phyloP scores from a whole-genome alignment of 2,329 filamentous ascomycete species.

The Fusarium chlamydosporum region DNA sequence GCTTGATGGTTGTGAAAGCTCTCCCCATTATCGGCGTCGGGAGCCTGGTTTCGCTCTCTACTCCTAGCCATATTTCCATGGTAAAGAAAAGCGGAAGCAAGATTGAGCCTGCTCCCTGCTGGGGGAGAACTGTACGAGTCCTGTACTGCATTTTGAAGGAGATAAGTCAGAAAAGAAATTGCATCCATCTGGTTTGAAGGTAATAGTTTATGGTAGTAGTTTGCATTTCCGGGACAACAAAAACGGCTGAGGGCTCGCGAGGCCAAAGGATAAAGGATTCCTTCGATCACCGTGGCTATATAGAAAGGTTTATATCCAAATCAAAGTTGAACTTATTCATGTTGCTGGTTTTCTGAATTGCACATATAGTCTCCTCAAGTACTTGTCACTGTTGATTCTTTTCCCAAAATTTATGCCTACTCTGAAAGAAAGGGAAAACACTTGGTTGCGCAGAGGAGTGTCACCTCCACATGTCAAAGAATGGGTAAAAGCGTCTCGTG shows the following conservation, averaged over 20 bases:
- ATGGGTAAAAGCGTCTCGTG: no score
- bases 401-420: no score
- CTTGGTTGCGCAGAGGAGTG: not conserved
- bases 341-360: not conserved
- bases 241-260: slow-evolving; percentile 23
- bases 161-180: slow-evolving; percentile 29
- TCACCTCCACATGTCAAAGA: not conserved
- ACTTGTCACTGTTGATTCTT: not conserved
- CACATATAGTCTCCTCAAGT: not conserved
- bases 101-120: slow-evolving; percentile 16
- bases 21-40: slow-evolving; percentile 21
- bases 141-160: slow-evolving; percentile 15
- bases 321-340: slow-evolving; percentile 21
- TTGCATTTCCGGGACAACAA: slow-evolving; percentile 30
- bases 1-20: slow-evolving; percentile 1
- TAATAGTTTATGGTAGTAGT: slow-evolving; percentile 26
- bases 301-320: slow-evolving; percentile 28
- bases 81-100: slow-evolving; percentile 4
- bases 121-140: slow-evolving; percentile 13
- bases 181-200: slow-evolving; percentile 24
- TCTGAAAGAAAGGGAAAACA: no score
- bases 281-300: slow-evolving; percentile 17
- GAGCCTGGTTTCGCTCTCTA: slow-evolving; percentile 7
- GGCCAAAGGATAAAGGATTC: slow-evolving; percentile 6
- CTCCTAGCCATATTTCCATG: slow-evolving; percentile 11